Evolutionary conservation across 441 rosid species (phyloP).

Genomic region (Corymbia calophylla): DNA sequence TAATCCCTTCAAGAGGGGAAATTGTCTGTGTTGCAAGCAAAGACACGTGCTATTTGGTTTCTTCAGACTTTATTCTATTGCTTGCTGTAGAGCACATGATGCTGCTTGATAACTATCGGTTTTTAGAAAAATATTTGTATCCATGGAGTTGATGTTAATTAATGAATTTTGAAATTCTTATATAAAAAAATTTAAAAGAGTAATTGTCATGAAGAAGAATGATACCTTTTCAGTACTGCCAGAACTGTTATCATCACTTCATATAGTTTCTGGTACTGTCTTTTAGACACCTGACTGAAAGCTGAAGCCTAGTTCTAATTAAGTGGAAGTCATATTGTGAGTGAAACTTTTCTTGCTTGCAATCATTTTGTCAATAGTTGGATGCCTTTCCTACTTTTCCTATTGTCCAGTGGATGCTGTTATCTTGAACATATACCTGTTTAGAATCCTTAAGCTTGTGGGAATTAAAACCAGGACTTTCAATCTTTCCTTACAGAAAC

Average conservation of each 20-base stretch:
- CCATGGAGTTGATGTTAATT: background rate
- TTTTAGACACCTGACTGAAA: background rate
- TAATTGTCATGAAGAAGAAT: background rate
- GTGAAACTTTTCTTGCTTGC: background rate
- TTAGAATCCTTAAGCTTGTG: background rate
- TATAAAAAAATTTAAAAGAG: background rate
- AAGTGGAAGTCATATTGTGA: background rate
- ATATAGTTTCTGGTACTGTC: background rate
- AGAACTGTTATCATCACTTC: background rate
- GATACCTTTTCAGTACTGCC: background rate
- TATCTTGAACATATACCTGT: background rate
- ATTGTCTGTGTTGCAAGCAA: background rate
- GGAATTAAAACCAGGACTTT: background rate
- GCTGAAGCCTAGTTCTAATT: background rate
- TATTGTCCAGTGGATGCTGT: background rate
- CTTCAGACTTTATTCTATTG: background rate
- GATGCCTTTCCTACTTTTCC: background rate
- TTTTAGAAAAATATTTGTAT: background rate
- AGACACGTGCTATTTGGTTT: background rate
- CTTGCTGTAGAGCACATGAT: background rate
- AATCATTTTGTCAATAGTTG: background rate
- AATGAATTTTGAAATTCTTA: background rate
- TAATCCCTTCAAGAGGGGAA: background rate
- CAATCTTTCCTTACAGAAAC: constrained; percentile 45
- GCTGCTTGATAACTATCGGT: background rate